A percentile compares a stretch with the other conserved stretches of the same genome.
Conservation (phyloP, 1,284 basidiomycete genomes). For the Cronartium ribicola region DNA sequence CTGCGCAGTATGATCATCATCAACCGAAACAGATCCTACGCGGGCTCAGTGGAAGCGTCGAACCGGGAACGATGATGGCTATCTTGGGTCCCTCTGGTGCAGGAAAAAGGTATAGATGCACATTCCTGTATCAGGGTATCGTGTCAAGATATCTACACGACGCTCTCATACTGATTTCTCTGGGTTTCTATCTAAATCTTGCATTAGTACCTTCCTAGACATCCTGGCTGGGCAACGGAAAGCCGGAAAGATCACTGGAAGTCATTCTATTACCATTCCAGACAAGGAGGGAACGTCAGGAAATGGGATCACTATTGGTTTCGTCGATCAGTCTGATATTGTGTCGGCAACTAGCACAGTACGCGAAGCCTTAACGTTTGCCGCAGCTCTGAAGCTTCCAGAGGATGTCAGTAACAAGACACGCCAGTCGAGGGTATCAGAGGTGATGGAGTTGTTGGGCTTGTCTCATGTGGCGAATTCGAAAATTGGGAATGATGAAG, state of each 20-base stretch:
- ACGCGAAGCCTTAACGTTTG: conserved; percentile 74
- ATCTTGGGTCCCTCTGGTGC: conserved; percentile 66
- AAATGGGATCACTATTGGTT: conserved; percentile 42
- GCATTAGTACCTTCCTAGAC: conserved; percentile 66
- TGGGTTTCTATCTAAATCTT: too few relatives aligned
- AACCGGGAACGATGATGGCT: conserved; percentile 74
- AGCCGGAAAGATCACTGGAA: conserved; percentile 64
- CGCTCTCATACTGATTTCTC: too few relatives aligned
- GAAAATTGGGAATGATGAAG: neutral
- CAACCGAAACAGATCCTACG: conserved; percentile 58
- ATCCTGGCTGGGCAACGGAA: conserved; percentile 73
- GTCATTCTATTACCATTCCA: conserved; percentile 57
- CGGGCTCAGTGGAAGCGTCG: conserved; percentile 63
- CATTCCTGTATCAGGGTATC: neutral
- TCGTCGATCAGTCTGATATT: conserved; percentile 62
- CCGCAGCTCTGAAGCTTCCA: conserved; percentile 73
- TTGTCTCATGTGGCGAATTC: neutral
- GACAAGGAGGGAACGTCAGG: conserved; percentile 31
- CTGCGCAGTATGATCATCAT: neutral
- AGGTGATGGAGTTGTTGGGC: neutral
- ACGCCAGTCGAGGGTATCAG: neutral
- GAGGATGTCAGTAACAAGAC: conserved; percentile 53
- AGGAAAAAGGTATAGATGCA: conserved; percentile 59
- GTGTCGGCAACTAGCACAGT: conserved; percentile 74
- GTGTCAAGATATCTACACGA: too few relatives aligned